Evolutionary conservation across 2,329 filamentous ascomycete genomes (phyloP).

Genomic region (Ascochyta clinopodiicola): DNA sequence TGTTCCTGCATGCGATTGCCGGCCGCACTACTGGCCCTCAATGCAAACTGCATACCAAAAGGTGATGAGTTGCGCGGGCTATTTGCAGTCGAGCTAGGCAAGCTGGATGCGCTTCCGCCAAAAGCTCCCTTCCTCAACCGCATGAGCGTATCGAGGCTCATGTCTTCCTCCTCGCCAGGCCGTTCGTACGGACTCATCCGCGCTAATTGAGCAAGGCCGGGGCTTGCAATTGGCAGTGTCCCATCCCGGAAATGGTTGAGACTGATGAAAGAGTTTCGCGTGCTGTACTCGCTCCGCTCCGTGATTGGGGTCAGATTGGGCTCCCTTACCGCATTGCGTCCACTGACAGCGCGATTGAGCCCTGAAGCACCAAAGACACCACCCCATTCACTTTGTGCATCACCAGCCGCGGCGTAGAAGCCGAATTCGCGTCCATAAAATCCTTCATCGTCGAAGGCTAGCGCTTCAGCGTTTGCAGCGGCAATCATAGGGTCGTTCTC

Average conservation of each 20-base stretch:
- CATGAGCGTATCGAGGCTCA: constrained; percentile 75
- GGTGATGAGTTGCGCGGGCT: constrained; percentile 48
- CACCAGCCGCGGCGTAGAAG: constrained; percentile 76
- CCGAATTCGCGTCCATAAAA: constrained; percentile 97
- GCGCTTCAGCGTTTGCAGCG: constrained; percentile 89
- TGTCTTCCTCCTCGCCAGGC: constrained; percentile 65
- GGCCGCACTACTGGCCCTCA: constrained; percentile 36
- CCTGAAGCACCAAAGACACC: constrained; percentile 87
- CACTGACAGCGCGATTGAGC: constrained; percentile 71
- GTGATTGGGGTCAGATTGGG: constrained; percentile 96
- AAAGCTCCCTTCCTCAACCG: constrained; percentile 77
- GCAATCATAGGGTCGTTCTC: constrained; percentile 89
- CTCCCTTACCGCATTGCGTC: constrained; percentile 69
- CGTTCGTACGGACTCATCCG: constrained; percentile 62
- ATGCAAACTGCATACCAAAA: constrained; percentile 47
- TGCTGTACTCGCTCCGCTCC: constrained; percentile 93
- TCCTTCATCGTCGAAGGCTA: constrained; percentile 90
- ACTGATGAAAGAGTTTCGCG: constrained; percentile 87
- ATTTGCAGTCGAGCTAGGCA: constrained; percentile 58
- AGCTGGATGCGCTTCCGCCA: constrained; percentile 79
- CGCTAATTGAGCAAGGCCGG: constrained; percentile 76
- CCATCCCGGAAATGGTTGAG: constrained; percentile 62
- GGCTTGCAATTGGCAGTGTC: constrained; percentile 62
- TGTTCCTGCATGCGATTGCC: constrained; percentile 40
- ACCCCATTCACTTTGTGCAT: constrained; percentile 73